phyloP scores from a whole-genome alignment of 345 rosid species.

The Acer negundo region DNA sequence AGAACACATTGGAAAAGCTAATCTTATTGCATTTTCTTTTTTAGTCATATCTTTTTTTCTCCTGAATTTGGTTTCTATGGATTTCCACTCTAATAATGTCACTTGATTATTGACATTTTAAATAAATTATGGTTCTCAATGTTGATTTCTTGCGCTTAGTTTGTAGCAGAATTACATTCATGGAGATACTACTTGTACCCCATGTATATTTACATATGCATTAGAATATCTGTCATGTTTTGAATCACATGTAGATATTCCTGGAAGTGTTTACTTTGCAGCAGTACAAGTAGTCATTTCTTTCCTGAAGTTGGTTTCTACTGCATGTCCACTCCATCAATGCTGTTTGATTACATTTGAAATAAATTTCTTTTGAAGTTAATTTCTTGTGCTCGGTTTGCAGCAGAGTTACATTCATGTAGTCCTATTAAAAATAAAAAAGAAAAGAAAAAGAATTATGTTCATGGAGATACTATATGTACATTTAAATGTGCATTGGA shows the following conservation, averaged over 20 bases:
- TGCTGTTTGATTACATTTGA: neutral
- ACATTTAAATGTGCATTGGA: neutral
- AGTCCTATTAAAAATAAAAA: neutral
- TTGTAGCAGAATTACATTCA: neutral
- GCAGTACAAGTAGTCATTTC: neutral
- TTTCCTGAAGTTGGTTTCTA: constrained; percentile 5
- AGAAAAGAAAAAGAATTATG: neutral
- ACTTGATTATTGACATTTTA: neutral
- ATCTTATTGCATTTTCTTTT: neutral
- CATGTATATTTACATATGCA: neutral
- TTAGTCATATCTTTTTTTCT: neutral
- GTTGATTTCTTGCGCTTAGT: neutral
- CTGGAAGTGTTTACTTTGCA: neutral
- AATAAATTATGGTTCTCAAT: neutral
- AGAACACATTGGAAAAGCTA: neutral
- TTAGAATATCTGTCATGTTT: neutral
- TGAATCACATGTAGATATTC: neutral
- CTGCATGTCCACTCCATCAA: neutral
- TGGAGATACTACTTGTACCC: neutral
- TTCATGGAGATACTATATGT: neutral
- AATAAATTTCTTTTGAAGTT: neutral
- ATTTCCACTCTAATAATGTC: neutral
- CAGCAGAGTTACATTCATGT: neutral
- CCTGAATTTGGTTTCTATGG: neutral
- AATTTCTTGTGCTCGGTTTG: neutral